Evolutionary conservation across 331 rosid genomes (phyloP).

Genomic region (Erythrophleum ivorense): DNA sequence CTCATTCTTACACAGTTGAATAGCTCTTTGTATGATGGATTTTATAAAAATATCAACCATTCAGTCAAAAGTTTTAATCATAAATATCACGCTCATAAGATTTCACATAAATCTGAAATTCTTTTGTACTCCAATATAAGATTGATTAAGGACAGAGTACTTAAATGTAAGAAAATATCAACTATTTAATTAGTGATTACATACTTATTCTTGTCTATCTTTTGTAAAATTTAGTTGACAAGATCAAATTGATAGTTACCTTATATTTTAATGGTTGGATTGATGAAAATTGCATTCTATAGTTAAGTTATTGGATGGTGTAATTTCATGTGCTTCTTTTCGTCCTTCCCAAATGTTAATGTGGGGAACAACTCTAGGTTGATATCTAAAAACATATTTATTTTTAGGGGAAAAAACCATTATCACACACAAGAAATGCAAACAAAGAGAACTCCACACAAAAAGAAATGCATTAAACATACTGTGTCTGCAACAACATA

Average conservation of each 20-base stretch:
- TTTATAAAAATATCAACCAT: background rate
- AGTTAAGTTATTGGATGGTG: background rate
- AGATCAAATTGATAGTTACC: background rate
- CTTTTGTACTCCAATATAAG: background rate
- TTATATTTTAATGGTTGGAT: background rate
- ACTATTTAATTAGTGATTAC: background rate
- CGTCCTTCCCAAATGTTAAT: background rate
- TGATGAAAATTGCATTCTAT: background rate
- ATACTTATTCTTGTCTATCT: background rate
- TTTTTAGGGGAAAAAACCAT: background rate
- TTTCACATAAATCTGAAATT: background rate
- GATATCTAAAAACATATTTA: background rate
- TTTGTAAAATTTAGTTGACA: background rate
- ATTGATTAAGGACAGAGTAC: background rate
- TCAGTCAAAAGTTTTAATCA: background rate
- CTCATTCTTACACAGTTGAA: background rate
- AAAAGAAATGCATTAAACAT: slow-evolving; percentile 40
- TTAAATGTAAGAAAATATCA: background rate
- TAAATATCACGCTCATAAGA: background rate
- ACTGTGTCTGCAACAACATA: slow-evolving; percentile 96
- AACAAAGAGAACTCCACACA: background rate
- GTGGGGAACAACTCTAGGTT: background rate
- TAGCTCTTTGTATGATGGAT: background rate
- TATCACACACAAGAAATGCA: background rate
- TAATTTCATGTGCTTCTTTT: background rate